Percentiles rank a stretch among this genome's conserved stretches.
Evolutionary conservation across 202 grass and related monocot species (phyloP).

Genomic region (Zoysia matrella): DNA sequence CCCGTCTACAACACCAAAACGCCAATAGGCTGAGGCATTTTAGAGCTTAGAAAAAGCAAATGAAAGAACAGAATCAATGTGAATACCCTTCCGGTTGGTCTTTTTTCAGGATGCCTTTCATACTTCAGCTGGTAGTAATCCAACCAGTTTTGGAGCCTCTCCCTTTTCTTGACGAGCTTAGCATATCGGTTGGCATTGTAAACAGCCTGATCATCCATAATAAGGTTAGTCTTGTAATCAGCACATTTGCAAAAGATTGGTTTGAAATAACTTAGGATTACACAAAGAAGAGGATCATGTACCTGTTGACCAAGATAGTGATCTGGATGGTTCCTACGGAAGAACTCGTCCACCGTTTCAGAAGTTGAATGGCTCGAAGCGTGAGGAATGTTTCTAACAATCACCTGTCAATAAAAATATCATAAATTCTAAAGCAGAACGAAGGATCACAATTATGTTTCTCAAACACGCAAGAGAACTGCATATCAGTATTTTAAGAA

Average conservation of each 20-base stretch:
- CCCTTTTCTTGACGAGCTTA: slow-evolving; percentile 76
- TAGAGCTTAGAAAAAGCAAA: not conserved
- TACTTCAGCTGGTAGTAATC: slow-evolving; percentile 93
- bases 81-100: slow-evolving; percentile 74
- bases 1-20: slow-evolving; percentile 64
- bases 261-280: slow-evolving; percentile 12
- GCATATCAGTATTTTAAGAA: no score
- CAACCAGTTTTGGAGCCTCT: slow-evolving; percentile 91
- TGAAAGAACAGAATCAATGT: slow-evolving; percentile 12
- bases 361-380: slow-evolving; percentile 76
- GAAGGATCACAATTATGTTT: not conserved
- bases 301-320: slow-evolving; percentile 98
- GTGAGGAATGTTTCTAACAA: slow-evolving; percentile 89
- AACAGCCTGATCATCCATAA: slow-evolving; percentile 66
- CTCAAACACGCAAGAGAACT: no score
- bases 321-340: slow-evolving; percentile 86
- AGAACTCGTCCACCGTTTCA: slow-evolving; percentile 91
- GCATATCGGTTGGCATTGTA: slow-evolving; percentile 95
- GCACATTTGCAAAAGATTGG: not conserved
- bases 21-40: slow-evolving; percentile 28
- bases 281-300: slow-evolving; percentile 17
- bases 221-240: slow-evolving; percentile 15
- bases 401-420: slow-evolving; percentile 64
- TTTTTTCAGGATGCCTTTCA: slow-evolving; percentile 82
- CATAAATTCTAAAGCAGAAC: slow-evolving; percentile 9